Evolutionary conservation across 2,329 filamentous ascomycete genomes (phyloP).

Genomic region (Lecanicillium sp.): DNA sequence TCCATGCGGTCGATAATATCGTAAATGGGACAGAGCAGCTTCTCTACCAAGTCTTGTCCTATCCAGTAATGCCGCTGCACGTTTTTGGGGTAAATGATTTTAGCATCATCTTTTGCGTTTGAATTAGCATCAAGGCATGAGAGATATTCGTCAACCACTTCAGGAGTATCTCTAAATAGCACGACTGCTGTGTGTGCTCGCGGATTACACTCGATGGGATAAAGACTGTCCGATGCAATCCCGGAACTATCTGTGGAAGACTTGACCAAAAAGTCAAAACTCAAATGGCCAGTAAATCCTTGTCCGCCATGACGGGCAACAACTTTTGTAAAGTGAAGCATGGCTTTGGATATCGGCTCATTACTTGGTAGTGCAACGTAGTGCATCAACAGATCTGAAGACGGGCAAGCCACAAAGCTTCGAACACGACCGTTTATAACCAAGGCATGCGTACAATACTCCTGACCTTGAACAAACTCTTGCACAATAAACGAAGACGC

Average conservation of each 20-base stretch:
- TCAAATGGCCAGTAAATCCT: constrained; percentile 60
- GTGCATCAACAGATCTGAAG: constrained; percentile 54
- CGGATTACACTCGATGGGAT: constrained; percentile 65
- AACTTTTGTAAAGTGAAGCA: constrained; percentile 55
- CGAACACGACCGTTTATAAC: constrained; percentile 56
- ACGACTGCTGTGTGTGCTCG: constrained; percentile 59
- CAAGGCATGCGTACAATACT: constrained; percentile 66
- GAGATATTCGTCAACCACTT: constrained; percentile 46
- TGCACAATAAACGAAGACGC: constrained; percentile 54
- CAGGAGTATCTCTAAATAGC: constrained; percentile 42
- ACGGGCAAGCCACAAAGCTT: constrained; percentile 59
- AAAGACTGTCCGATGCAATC: constrained; percentile 27
- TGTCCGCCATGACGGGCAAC: constrained; percentile 44
- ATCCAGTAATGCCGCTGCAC: constrained; percentile 48
- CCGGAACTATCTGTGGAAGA: not conserved
- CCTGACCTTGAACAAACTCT: constrained; percentile 51
- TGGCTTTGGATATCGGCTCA: constrained; percentile 46
- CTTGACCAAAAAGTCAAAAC: constrained; percentile 65
- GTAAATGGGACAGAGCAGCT: constrained; percentile 37
- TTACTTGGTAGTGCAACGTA: constrained; percentile 50
- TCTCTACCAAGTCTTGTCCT: constrained; percentile 53
- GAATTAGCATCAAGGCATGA: constrained; percentile 31
- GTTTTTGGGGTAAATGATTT: constrained; percentile 9
- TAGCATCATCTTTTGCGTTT: constrained; percentile 15
- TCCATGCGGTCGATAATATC: constrained; percentile 13